Conservation (phyloP, 2,329 filamentous ascomycete genomes). For the Metarhizium guizhouense region DNA sequence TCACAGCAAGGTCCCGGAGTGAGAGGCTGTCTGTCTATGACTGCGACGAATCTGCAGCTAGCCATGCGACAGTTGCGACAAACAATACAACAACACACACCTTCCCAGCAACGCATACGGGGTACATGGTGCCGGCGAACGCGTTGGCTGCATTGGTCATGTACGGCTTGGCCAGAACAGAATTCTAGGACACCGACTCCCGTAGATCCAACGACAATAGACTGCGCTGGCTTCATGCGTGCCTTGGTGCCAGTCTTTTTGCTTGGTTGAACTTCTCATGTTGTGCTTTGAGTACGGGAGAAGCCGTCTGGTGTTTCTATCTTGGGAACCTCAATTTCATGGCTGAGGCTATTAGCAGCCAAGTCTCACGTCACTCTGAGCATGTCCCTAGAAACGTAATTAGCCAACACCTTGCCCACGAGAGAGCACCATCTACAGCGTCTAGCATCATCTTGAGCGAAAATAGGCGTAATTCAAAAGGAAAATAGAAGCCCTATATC, state of each 20-base stretch:
- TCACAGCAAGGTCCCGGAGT: too few relatives aligned
- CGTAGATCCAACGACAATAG: neutral
- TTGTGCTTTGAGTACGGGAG: too few relatives aligned
- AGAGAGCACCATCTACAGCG: too few relatives aligned
- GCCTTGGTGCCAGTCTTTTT: neutral
- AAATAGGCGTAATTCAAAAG: too few relatives aligned
- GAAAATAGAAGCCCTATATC: too few relatives aligned
- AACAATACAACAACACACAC: neutral
- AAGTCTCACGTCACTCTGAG: neutral
- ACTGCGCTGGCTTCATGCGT: neutral
- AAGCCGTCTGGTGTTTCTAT: neutral
- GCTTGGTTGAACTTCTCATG: neutral
- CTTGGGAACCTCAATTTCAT: too few relatives aligned
- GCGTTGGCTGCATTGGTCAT: neutral
- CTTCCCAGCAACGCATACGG: neutral
- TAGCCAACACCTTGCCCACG: too few relatives aligned
- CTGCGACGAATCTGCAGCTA: neutral
- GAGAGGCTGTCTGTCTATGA: too few relatives aligned
- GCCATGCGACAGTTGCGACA: neutral
- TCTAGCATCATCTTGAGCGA: too few relatives aligned
- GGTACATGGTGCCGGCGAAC: neutral
- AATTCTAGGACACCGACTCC: neutral
- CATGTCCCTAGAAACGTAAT: too few relatives aligned
- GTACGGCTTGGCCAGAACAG: neutral
- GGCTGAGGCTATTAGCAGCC: too few relatives aligned